Evolutionary conservation across 495 filamentous ascomycete species (phyloP).

Genomic region (Glonium stellatum): DNA sequence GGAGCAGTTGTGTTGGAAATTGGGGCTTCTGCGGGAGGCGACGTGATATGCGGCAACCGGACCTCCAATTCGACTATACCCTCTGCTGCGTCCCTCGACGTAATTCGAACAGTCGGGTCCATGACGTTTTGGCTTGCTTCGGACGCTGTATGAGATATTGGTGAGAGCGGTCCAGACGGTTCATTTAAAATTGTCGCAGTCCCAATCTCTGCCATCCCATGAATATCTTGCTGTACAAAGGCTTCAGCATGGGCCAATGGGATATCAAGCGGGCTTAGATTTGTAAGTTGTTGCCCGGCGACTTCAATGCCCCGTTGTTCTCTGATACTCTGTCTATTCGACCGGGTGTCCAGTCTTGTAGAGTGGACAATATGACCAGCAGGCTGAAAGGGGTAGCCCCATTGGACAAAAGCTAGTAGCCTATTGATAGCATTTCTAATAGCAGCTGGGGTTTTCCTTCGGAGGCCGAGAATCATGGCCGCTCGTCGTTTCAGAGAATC

Average conservation of each 20-base stretch:
- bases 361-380: neutral
- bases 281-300: conserved; percentile 4
- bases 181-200: neutral
- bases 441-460: conserved; percentile 1
- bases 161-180: neutral
- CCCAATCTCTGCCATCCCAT: neutral
- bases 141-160: conserved; percentile 19
- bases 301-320: neutral
- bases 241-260: neutral
- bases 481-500: conserved; percentile 7
- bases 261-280: conserved; percentile 11
- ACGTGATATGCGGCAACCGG: conserved; percentile 15
- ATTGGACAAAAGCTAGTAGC: conserved; percentile 9
- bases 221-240: neutral
- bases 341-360: neutral
- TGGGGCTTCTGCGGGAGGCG: conserved; percentile 5
- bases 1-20: neutral
- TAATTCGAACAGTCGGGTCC: conserved; percentile 25
- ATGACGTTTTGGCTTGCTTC: conserved; percentile 14
- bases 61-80: conserved; percentile 27
- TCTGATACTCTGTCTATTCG: neutral
- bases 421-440: conserved; percentile 7
- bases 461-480: conserved; percentile 2
- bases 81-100: conserved; percentile 21
- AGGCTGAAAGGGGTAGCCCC: conserved; percentile 4